phyloP scores from a whole-genome alignment of 116 monocot genomes.

The Trichopus zeylanicus region DNA sequence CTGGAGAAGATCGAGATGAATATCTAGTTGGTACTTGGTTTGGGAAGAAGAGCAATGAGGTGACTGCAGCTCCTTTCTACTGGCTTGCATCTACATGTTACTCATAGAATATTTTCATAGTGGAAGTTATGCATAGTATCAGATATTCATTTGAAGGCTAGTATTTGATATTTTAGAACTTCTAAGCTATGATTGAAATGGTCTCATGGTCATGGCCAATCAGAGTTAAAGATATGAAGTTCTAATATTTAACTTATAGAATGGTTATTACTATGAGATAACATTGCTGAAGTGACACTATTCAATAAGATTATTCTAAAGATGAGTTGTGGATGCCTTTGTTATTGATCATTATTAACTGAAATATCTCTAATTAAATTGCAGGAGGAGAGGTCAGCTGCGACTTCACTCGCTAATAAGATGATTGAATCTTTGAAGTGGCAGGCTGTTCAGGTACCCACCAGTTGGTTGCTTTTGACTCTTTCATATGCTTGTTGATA shows the following conservation, averaged over 20 bases:
- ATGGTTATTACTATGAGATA: too few species aligned
- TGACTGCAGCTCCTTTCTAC: constrained; percentile 8
- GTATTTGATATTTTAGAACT: too few species aligned
- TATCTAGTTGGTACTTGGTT: constrained; percentile 95
- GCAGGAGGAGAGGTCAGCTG: constrained; percentile 58
- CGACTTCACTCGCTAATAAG: constrained; percentile 44
- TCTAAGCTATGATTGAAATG: too few species aligned
- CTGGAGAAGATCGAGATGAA: constrained; percentile 84
- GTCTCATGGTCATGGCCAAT: too few species aligned
- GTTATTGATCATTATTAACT: not conserved
- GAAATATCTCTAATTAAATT: not conserved
- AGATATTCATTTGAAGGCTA: too few species aligned
- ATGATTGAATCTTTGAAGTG: constrained; percentile 60
- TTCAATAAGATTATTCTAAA: too few species aligned
- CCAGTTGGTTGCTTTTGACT: not conserved
- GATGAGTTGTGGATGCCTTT: not conserved
- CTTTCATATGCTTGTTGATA: not conserved
- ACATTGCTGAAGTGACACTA: too few species aligned
- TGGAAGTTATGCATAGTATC: too few species aligned
- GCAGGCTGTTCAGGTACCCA: constrained; percentile 49
- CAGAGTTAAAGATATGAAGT: too few species aligned
- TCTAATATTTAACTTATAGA: too few species aligned
- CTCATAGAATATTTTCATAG: too few species aligned
- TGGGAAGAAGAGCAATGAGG: constrained; percentile 82
- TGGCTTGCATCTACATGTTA: not conserved